phyloP scores from a whole-genome alignment of 257 asterid species.

The Nicotiana benthamiana region DNA sequence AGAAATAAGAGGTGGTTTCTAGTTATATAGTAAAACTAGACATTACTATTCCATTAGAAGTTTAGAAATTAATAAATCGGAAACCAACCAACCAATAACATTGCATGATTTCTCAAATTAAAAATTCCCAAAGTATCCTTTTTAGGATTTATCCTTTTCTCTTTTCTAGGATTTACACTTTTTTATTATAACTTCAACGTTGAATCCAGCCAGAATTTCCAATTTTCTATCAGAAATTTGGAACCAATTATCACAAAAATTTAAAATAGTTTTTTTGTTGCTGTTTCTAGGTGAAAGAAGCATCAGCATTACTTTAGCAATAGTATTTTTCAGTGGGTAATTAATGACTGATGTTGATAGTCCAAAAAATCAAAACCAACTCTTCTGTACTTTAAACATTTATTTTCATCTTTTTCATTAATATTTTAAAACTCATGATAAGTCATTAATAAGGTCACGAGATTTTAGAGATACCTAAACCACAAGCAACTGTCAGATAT shows the following conservation, averaged over 20 bases:
- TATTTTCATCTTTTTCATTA: background rate
- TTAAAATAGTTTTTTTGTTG: background rate
- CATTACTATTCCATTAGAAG: no score
- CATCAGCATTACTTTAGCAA: constrained; percentile 22
- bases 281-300: constrained; percentile 17
- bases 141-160: no score
- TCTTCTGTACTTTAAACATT: constrained; percentile 7
- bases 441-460: constrained; percentile 31
- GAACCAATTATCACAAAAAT: background rate
- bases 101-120: no score
- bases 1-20: no score
- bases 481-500: constrained; percentile 39
- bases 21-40: no score
- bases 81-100: no score
- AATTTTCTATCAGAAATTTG: background rate
- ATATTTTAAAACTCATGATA: constrained; percentile 15
- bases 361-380: constrained; percentile 32
- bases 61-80: no score
- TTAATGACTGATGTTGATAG: constrained; percentile 25
- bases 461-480: constrained; percentile 55
- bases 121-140: no score
- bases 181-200: background rate
- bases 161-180: no score
- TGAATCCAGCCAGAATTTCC: background rate
- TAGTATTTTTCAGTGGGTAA: constrained; percentile 2